Conservation (phyloP, 2,329 filamentous ascomycete species). For the Lachnellula cervina region DNA sequence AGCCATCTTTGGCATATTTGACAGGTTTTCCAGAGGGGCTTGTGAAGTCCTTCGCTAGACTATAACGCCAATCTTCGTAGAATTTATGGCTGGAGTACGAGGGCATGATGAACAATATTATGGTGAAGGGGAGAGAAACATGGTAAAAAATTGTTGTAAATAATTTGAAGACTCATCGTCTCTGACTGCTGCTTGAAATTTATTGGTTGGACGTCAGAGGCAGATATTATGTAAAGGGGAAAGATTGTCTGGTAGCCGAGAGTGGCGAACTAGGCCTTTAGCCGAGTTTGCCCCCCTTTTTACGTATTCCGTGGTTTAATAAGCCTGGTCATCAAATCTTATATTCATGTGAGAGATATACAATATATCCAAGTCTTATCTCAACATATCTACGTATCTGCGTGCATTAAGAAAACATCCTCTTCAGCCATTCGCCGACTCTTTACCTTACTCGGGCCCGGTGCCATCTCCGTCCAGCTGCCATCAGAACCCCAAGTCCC, state of each 20-base stretch:
- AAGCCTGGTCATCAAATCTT: background rate
- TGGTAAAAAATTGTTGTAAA: too few relatives aligned
- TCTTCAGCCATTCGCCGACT: slow-evolving; percentile 19
- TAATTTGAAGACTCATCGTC: too few relatives aligned
- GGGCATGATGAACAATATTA: slow-evolving; percentile 1
- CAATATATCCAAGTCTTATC: background rate
- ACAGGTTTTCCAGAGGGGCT: slow-evolving; percentile 3
- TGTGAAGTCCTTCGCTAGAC: slow-evolving; percentile 8
- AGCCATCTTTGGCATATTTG: slow-evolving; percentile 8
- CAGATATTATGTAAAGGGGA: too few relatives aligned
- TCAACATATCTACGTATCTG: background rate
- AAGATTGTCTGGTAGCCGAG: too few relatives aligned
- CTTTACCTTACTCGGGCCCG: slow-evolving; percentile 29
- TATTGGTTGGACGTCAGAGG: too few relatives aligned
- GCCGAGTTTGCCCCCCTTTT: too few relatives aligned
- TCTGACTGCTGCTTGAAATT: too few relatives aligned
- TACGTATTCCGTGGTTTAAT: too few relatives aligned
- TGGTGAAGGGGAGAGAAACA: too few relatives aligned
- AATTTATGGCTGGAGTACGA: slow-evolving; percentile 7
- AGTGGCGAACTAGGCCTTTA: too few relatives aligned
- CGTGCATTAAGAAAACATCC: background rate
- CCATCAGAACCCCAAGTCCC: slow-evolving; percentile 63
- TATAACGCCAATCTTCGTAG: slow-evolving; percentile 10
- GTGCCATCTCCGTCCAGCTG: slow-evolving; percentile 59
- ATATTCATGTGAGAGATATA: background rate